A percentile compares a stretch with the other conserved stretches of the same genome.
phyloP scores from a whole-genome alignment of 192 early-diverging fungal species.

The Gigaspora rosea region DNA sequence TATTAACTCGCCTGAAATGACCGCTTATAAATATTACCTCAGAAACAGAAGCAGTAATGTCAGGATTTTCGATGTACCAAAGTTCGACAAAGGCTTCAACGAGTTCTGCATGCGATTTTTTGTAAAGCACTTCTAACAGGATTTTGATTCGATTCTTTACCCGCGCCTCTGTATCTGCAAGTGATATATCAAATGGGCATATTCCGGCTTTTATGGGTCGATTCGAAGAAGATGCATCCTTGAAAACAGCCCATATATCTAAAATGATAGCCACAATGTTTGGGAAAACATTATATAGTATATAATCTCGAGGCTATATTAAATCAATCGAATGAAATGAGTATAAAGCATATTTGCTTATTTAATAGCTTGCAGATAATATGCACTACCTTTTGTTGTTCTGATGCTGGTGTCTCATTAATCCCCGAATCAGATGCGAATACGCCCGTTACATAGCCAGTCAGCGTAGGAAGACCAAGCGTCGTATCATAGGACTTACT shows the following conservation, averaged over 20 bases:
- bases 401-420: conserved; percentile 7
- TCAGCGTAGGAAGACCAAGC: background rate
- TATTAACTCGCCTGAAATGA: background rate
- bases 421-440: conserved; percentile 25
- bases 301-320: conserved; percentile 49
- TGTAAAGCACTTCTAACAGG: conserved; percentile 58
- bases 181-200: conserved; percentile 31
- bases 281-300: conserved; percentile 49
- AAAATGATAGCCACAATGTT: conserved; percentile 51
- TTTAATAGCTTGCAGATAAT: background rate
- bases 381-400: conserved; percentile 30
- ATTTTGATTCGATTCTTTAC: conserved; percentile 49
- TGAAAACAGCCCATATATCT: conserved; percentile 50
- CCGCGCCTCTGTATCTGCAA: conserved; percentile 47
- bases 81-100: conserved; percentile 67
- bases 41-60: background rate
- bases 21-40: background rate
- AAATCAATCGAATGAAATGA: conserved; percentile 1
- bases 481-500: background rate
- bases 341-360: background rate
- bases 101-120: conserved; percentile 54
- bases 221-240: conserved; percentile 22
- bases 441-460: background rate
- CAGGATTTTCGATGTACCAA: conserved; percentile 62
- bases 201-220: conserved; percentile 21